Evolutionary conservation across 306 rosid genomes (phyloP).

Genomic region (Cercis canadensis): DNA sequence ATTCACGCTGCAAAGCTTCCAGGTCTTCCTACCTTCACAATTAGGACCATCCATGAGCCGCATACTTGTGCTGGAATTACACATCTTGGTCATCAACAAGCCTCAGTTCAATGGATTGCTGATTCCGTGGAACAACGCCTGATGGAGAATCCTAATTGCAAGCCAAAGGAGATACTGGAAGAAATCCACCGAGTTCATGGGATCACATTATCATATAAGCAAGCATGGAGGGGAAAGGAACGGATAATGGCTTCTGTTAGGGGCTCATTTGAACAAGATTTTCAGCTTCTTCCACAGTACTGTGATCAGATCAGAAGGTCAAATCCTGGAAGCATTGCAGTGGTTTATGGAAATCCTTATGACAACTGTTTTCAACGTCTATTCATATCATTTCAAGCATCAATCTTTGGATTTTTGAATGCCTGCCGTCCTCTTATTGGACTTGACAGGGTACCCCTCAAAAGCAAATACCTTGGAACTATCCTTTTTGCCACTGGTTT

Average conservation of each 20-base stretch:
- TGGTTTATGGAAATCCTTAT: conserved; percentile 48
- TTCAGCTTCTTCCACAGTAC: conserved; percentile 58
- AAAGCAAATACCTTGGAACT: conserved; percentile 63
- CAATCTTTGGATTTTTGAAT: conserved; percentile 58
- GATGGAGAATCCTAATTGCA: conserved; percentile 56
- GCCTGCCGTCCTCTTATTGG: conserved; percentile 65
- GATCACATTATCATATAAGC: conserved; percentile 55
- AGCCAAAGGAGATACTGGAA: conserved; percentile 63
- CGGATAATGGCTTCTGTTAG: conserved; percentile 59
- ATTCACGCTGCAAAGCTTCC: conserved; percentile 70
- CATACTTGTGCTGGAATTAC: conserved; percentile 58
- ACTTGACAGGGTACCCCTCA: conserved; percentile 53
- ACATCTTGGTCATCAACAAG: conserved; percentile 67
- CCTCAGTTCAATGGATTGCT: conserved; percentile 69
- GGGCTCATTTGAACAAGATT: conserved; percentile 67
- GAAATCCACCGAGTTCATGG: conserved; percentile 65
- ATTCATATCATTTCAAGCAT: conserved; percentile 59
- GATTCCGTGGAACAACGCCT: conserved; percentile 55
- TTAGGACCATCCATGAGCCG: conserved; percentile 55
- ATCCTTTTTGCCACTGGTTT: conserved; percentile 62
- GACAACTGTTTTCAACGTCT: conserved; percentile 60
- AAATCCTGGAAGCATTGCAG: conserved; percentile 61
- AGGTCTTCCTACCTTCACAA: conserved; percentile 56
- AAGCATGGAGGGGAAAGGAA: conserved; percentile 65
- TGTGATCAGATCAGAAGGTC: conserved; percentile 58